Percentiles rank a stretch among this genome's conserved stretches.
Conservation (phyloP, 371 early-diverging fungal genomes). For the Mortierella sp. region DNA sequence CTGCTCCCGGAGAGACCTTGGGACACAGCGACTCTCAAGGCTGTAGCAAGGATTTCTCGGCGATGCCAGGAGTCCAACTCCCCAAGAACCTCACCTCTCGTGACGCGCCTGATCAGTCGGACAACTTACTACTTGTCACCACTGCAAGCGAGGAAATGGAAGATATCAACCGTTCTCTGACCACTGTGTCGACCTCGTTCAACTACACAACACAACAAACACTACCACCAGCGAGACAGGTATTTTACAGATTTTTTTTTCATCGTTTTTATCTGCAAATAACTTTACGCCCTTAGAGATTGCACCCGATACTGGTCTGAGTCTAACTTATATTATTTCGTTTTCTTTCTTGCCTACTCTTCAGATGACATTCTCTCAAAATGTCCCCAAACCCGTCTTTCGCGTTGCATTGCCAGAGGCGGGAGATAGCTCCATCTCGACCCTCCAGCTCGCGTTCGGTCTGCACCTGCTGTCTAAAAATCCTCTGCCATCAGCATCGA, state of each 20-base stretch:
- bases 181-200: not conserved
- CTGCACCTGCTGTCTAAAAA: not conserved
- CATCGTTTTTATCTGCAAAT: not conserved
- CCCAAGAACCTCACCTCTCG: not conserved
- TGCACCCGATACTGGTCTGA: not conserved
- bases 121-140: not conserved
- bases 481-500: not conserved
- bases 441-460: constrained; percentile 6
- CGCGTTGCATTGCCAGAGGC: not conserved
- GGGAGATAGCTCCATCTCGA: not conserved
- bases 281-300: not conserved
- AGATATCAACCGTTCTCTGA: not conserved
- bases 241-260: not conserved
- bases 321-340: not conserved
- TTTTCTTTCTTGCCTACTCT: not conserved
- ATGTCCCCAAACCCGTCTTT: not conserved
- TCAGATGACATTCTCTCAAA: constrained; percentile 2
- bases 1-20: not conserved
- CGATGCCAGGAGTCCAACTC: not conserved
- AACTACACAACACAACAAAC: not conserved
- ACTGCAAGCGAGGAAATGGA: not conserved
- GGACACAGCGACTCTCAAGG: not conserved
- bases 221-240: not conserved
- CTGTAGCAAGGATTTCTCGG: not conserved
- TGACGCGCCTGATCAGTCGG: not conserved